Evolutionary conservation across 257 asterid species (phyloP).

Genomic region (Nicotiana paniculata): DNA sequence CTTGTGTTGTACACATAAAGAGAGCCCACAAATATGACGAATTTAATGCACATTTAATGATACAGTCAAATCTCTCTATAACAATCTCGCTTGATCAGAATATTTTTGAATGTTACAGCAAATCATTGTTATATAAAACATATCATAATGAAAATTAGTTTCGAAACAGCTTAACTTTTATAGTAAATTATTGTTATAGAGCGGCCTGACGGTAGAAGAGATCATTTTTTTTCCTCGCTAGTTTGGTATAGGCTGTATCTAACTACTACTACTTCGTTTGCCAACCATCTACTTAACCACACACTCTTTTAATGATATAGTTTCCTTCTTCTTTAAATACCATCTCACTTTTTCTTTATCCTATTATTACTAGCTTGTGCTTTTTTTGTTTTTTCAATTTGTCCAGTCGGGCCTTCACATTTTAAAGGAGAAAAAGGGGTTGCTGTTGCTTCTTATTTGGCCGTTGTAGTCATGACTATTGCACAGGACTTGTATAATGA

Average conservation of each 20-base stretch:
- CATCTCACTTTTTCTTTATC: not conserved
- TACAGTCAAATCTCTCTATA: no score
- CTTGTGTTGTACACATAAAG: not conserved
- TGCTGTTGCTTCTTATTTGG: not conserved
- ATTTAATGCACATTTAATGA: not conserved
- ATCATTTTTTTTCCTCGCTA: no score
- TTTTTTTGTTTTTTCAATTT: not conserved
- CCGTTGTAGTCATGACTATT: not conserved
- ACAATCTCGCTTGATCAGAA: no score
- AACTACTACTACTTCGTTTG: not conserved
- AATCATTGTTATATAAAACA: no score
- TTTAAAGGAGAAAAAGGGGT: not conserved
- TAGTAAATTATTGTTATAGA: no score
- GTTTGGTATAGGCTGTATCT: not conserved
- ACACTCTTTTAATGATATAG: slow-evolving; percentile 49
- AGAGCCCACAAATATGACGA: not conserved
- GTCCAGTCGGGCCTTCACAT: no score
- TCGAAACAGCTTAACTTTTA: no score
- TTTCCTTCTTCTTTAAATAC: slow-evolving; percentile 9
- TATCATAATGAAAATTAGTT: no score
- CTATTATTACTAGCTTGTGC: not conserved
- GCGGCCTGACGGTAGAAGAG: no score
- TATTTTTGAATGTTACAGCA: no score
- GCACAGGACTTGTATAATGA: not conserved
- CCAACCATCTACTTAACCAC: slow-evolving; percentile 50